Evolutionary conservation across 495 filamentous ascomycete genomes (phyloP), one percentile per base, ranked within the genome.

Genomic region (Aspergillus homomorphus): DNA sequence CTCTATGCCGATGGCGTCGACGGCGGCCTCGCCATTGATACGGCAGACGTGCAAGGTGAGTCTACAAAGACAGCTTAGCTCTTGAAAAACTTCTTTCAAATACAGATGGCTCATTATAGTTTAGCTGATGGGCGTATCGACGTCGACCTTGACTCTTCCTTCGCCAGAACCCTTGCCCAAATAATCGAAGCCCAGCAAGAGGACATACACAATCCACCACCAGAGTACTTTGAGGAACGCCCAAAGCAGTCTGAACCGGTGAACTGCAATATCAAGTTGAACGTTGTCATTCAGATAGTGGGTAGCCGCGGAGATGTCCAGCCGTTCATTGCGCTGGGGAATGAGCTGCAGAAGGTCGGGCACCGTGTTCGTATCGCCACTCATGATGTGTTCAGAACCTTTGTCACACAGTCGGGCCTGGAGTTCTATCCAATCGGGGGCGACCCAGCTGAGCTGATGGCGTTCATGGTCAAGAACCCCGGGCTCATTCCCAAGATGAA

Each of bases 351-450:
- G 53, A 63, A 65, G 16, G 57, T 73, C 58, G 74, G 75, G 16
- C 77, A 80, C 67, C 80, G 84, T 0, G 80, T 89, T 1, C 77
- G 87, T 10, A 62, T 89, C 21, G 84, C 84, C 0, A 89, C 86
- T 5, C 87, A 89, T 65, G 71, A 75, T 4, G 75, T 73, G 0
- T 89, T 88, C 68, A 78, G 78, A 57, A 67, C 76, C 0, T 86
- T 88, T 53, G 80, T 86, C 14, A 63, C 60, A 16, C 72, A 80
- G 45, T 79, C 80, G 16, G 79, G 77, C 0, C 65, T 86, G 4
- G 82, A 85, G 53, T 89, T 88, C 69, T 88, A 82, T 59, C 80
- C 76, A 7, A 84, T 88, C 55, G 84, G 84, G 1, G 85, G 84
- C 1, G 81, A 88, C 68, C 84, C 84, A 2, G 70, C 81, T 14